Conservation (phyloP, 495 filamentous ascomycete species). For the Filosporella fistucella region DNA sequence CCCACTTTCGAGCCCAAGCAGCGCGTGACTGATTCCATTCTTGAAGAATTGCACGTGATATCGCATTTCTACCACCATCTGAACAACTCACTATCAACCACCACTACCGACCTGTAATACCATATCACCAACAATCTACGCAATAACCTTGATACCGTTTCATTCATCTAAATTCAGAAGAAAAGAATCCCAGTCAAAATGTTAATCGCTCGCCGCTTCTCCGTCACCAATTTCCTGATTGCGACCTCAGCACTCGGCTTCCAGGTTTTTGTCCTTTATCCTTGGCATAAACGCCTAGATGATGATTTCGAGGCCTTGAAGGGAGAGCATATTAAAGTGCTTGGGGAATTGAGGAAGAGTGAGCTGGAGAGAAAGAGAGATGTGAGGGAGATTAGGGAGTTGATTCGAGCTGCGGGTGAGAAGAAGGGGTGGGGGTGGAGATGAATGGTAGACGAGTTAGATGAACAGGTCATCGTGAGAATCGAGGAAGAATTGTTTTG, state of each 20-base stretch:
- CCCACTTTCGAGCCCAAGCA: too few species aligned
- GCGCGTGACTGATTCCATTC: neutral
- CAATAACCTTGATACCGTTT: too few species aligned
- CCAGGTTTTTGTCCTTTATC: conserved; percentile 62
- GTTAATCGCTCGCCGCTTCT: conserved; percentile 53
- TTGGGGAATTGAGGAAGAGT: conserved; percentile 20
- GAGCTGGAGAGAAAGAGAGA: conserved; percentile 18
- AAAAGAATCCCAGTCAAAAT: conserved; percentile 28
- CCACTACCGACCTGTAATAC: neutral
- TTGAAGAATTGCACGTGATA: neutral
- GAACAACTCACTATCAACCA: neutral
- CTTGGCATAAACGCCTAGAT: conserved; percentile 61
- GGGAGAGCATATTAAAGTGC: conserved; percentile 41
- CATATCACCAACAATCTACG: too few species aligned
- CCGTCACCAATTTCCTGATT: conserved; percentile 57
- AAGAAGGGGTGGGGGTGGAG: neutral
- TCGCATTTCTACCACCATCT: neutral
- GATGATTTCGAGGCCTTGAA: conserved; percentile 54
- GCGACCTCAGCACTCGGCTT: conserved; percentile 56
- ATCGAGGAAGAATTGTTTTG: too few species aligned
- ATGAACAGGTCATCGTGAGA: too few species aligned
- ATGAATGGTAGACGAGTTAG: too few species aligned
- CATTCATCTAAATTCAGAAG: too few species aligned
- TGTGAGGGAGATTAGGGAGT: conserved; percentile 18
- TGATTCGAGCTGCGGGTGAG: conserved; percentile 1